Evolutionary conservation across 345 rosid genomes (phyloP), one percentile per base, ranked within the genome.

Genomic region (Lepidium sativum): DNA sequence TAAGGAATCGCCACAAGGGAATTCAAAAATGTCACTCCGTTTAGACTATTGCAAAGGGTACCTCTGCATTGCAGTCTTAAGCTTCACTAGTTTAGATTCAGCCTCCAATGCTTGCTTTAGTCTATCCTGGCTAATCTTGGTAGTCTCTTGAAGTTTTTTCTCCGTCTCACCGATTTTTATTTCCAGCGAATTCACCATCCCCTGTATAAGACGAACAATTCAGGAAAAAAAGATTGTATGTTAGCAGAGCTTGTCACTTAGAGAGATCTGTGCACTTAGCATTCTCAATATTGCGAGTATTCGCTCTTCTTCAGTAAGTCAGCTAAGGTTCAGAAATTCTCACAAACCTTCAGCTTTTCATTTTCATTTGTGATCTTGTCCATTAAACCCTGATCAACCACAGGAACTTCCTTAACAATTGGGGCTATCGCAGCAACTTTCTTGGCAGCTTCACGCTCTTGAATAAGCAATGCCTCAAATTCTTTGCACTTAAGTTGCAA

Each of bases 31-130:
- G 37, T 14, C 48, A 37, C 31, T 72, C 29, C 10, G 2, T 4
- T 52, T 35, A 43, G 37, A 23, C 3, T 49, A 43, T 27, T 44
- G 20, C 62, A 66, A 44, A 27, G 49, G 58, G 49, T 53, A 95
- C 99, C 86, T 91, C 43, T 95, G 89, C 97, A 95, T 88, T 60
- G 84, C 86, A 68, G 86, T 88, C 88, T 84, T 91, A 81, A 95
- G 74, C 71, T 80, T 84, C 69, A 85, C 82, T 55, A 91, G 49
- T 77, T 84, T 95, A 37, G 96, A 81, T 68, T 91, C 97, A 20
- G 97, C 95, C 7, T 86, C 97, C 80, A 80, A 38, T 74, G 97
- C 92, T 83, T 91, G 99, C 77, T 86, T 88, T 70, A 91, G 67
- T 73, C 99, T 84, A 77, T 95, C 96, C 75, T 91, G 91, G 67